Evolutionary conservation across 768 basidiomycete species (phyloP).

Genomic region (Calocera viscosa): DNA sequence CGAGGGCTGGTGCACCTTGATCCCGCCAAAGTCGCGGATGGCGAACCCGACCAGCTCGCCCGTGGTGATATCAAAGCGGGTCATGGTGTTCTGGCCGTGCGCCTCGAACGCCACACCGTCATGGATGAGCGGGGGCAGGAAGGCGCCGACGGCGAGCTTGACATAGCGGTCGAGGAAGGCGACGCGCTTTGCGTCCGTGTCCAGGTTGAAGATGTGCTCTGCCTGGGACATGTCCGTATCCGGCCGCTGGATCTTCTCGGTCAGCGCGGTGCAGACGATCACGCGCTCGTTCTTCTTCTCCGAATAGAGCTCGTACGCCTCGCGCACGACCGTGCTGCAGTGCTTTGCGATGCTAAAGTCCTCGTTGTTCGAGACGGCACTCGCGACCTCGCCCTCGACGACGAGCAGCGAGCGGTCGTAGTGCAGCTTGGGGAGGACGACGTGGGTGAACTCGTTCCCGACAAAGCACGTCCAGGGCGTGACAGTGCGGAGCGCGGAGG

Average conservation of each 20-base stretch:
- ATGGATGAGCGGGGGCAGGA: conserved; percentile 40
- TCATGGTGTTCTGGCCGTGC: conserved; percentile 46
- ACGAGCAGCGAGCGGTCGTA: conserved; percentile 34
- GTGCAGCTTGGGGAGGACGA: conserved; percentile 39
- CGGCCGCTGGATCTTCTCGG: conserved; percentile 31
- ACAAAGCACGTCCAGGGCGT: conserved; percentile 48
- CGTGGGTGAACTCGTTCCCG: conserved; percentile 43
- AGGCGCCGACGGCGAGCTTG: conserved; percentile 38
- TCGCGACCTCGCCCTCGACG: conserved; percentile 39
- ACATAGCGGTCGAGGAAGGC: conserved; percentile 43
- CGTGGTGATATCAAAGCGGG: conserved; percentile 35
- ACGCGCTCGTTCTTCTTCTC: conserved; percentile 31
- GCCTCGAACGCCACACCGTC: conserved; percentile 53
- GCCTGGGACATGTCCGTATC: conserved; percentile 35
- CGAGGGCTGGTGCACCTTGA: conserved; percentile 43
- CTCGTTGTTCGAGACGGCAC: conserved; percentile 34
- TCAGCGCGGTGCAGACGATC: conserved; percentile 40
- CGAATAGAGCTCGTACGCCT: conserved; percentile 29
- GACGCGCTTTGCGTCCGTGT: conserved; percentile 36
- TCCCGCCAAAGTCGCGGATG: conserved; percentile 45
- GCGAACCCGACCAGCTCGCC: conserved; percentile 40
- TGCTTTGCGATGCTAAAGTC: conserved; percentile 42
- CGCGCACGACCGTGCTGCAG: conserved; percentile 39
- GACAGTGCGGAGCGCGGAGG: conserved; percentile 45
- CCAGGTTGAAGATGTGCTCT: conserved; percentile 36